phyloP scores from a whole-genome alignment of 345 rosid genomes.

The Moringa oleifera region DNA sequence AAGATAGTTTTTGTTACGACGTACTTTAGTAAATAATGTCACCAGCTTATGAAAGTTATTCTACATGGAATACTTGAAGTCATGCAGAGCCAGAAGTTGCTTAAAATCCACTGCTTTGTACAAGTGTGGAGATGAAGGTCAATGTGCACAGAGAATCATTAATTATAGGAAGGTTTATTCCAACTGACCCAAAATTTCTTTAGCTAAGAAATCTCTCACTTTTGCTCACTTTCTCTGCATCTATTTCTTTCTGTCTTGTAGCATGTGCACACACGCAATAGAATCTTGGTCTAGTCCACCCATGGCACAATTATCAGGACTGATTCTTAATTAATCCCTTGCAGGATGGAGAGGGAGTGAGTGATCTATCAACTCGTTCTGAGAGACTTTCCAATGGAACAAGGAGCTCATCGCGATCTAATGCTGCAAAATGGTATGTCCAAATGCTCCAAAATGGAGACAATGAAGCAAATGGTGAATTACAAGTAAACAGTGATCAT shows the following conservation, averaged over 20 bases:
- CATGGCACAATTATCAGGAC: too few species aligned
- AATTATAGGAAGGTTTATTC: constrained; percentile 13
- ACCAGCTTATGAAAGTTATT: constrained; percentile 8
- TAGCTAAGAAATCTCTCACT: too few species aligned
- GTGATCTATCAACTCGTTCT: too few species aligned
- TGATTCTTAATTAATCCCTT: too few species aligned
- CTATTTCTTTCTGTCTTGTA: too few species aligned
- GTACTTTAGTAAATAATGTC: not conserved
- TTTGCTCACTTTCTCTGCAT: too few species aligned
- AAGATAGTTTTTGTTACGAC: not conserved
- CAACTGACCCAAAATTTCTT: not conserved
- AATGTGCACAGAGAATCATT: constrained; percentile 14
- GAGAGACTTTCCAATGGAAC: not conserved
- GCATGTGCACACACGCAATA: too few species aligned
- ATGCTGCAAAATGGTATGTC: not conserved
- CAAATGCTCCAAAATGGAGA: not conserved
- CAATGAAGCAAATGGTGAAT: not conserved
- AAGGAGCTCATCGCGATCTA: constrained; percentile 6
- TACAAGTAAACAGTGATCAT: not conserved
- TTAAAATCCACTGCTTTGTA: constrained; percentile 10
- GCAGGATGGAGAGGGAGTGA: too few species aligned
- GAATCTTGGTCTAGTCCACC: too few species aligned
- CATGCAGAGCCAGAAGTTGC: not conserved
- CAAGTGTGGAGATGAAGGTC: constrained; percentile 25
- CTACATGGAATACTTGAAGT: constrained; percentile 13